Conservation (phyloP, 116 monocot genomes). For the Dioscorea cayenensis region DNA sequence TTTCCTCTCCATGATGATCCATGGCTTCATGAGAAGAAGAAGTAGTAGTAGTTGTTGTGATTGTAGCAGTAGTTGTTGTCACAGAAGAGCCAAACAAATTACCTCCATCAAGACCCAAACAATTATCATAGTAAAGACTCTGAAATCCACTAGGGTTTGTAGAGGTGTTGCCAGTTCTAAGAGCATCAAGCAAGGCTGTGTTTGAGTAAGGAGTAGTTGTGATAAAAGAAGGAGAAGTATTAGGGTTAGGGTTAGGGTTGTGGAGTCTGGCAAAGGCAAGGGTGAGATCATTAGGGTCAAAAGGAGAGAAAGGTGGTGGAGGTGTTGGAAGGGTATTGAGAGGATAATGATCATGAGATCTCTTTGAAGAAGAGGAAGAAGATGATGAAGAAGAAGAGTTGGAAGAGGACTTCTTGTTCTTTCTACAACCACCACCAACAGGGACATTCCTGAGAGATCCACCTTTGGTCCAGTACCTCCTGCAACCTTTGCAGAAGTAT, state of each 20-base stretch:
- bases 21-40: slow-evolving; percentile 12
- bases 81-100: slow-evolving; percentile 7
- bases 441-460: slow-evolving; percentile 49
- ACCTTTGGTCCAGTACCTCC: slow-evolving; percentile 52
- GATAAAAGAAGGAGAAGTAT: not conserved
- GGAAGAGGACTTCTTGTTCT: slow-evolving; percentile 29
- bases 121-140: slow-evolving; percentile 12
- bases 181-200: slow-evolving; percentile 19
- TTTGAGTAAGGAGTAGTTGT: not conserved
- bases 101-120: slow-evolving; percentile 1
- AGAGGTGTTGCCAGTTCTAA: slow-evolving; percentile 10
- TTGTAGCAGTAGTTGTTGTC: slow-evolving; percentile 5
- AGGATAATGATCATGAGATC: not conserved
- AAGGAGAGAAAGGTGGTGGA: slow-evolving; percentile 11
- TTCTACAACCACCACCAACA: slow-evolving; percentile 49
- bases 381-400: slow-evolving; percentile 1
- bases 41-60: slow-evolving; percentile 3
- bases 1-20: slow-evolving; percentile 17
- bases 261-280: slow-evolving; percentile 30
- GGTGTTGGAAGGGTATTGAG: not conserved
- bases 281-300: slow-evolving; percentile 25
- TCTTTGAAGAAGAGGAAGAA: slow-evolving; percentile 9
- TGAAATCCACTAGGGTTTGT: slow-evolving; percentile 1
- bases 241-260: slow-evolving; percentile 6
- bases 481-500: slow-evolving; percentile 48